Evolutionary conservation across 2,329 filamentous ascomycete genomes (phyloP).

Genomic region (Hymenoscyphus fraxineus): DNA sequence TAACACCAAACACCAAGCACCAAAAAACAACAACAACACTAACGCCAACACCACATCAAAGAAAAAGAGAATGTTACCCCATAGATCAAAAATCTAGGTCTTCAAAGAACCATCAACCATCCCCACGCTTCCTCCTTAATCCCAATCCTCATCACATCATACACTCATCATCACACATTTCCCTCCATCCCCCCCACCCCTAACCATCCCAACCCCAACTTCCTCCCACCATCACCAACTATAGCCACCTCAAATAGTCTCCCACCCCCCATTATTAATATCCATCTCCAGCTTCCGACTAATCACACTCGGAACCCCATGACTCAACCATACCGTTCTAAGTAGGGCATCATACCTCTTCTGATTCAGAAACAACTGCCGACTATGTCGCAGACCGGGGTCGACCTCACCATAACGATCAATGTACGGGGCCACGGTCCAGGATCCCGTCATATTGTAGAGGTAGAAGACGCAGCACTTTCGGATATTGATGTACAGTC

Average conservation of each 20-base stretch:
- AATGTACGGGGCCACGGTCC: slow-evolving; percentile 84
- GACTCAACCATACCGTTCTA: slow-evolving; percentile 79
- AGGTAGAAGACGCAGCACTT: slow-evolving; percentile 92
- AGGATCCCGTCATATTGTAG: slow-evolving; percentile 77
- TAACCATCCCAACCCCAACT: too few relatives aligned
- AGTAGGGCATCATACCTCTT: slow-evolving; percentile 88
- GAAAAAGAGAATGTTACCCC: too few relatives aligned
- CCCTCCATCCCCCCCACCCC: too few relatives aligned
- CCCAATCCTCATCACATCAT: too few relatives aligned
- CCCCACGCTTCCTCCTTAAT: too few relatives aligned
- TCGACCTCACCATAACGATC: slow-evolving; percentile 96
- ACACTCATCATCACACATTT: too few relatives aligned
- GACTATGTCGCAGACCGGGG: slow-evolving; percentile 78
- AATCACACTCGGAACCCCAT: slow-evolving; percentile 85
- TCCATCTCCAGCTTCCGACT: slow-evolving; percentile 88
- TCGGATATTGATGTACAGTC: slow-evolving; percentile 94
- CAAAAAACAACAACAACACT: too few relatives aligned
- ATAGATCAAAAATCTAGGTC: too few relatives aligned
- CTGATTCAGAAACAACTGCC: slow-evolving; percentile 90
- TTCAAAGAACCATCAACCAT: too few relatives aligned
- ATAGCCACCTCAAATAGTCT: slow-evolving; percentile 53
- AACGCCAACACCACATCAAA: too few relatives aligned
- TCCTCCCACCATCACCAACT: too few relatives aligned
- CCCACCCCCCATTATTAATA: slow-evolving; percentile 97
- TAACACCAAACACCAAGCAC: too few relatives aligned